Evolutionary conservation across 1,284 basidiomycete genomes (phyloP), one percentile per base, ranked within the genome.

Genomic region (Ustilago lituana): DNA sequence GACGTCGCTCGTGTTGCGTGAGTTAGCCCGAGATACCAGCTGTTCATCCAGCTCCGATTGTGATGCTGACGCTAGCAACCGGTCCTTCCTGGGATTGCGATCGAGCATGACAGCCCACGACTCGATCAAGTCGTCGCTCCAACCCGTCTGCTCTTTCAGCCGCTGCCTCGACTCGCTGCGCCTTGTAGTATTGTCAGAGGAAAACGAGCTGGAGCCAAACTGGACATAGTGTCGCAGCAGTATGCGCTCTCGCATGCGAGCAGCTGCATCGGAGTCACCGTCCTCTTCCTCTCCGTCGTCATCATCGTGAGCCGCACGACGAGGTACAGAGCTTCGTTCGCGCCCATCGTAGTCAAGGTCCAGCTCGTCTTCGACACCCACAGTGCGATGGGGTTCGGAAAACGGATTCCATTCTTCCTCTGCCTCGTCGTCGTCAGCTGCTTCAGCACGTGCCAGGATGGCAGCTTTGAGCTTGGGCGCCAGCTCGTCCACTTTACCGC

Each of bases 91-190:
- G 8, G 73, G 73, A 47, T 74, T 77, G 26, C 73, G 52, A 29
- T 74, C 66, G 27, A 77, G 61, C 73, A 74, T 74, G 9, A 63
- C 59, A 7, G 60, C 74, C 74, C 74, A 77, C 23, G 73, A 73
- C 46, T 77, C 74, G 49, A 77, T 56, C 39, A 77, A 47, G 20
- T 57, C 61, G 24, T 74, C 73, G 29, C 65, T 68, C 69, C 59
- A 74, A 6, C 65, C 62, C 7, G 49, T 64, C 32, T 57, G 29
- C 26, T 44, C 36, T 26, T 47, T 57, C 29, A 74, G 46, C 29
- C 27, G 23, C 37, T 50, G 26, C 19, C 73, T 38, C 1, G 15
- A 29, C 11, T 53, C 45, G 26, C 53, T 62, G 24, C 54, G 54
- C n/a, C 71, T 43, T 9, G 52, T 56, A 7, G 20, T n/a, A 3